Evolutionary conservation across 805 yeast species (phyloP).

Genomic region (Zygoascus ofunaensis): DNA sequence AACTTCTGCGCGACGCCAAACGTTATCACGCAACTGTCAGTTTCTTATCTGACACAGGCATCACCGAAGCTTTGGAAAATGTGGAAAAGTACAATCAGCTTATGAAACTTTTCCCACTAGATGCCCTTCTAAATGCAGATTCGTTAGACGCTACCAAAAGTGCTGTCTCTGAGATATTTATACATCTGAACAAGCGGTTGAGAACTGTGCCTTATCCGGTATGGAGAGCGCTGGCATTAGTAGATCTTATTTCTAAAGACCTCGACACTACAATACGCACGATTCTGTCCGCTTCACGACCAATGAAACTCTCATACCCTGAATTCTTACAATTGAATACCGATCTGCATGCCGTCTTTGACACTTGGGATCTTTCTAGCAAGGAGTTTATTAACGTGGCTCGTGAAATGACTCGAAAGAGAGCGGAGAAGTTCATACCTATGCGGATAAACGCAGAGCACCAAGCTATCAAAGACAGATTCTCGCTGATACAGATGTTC

Average conservation of each 20-base stretch:
- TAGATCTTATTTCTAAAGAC: conserved; percentile 56
- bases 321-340: conserved; percentile 33
- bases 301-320: conserved; percentile 37
- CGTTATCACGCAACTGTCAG: conserved; percentile 73
- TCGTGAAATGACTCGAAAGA: conserved; percentile 64
- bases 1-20: conserved; percentile 56
- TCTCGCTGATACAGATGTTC: conserved; percentile 38
- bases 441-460: conserved; percentile 49
- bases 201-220: conserved; percentile 55
- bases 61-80: conserved; percentile 43
- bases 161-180: conserved; percentile 42
- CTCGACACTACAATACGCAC: conserved; percentile 38
- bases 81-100: conserved; percentile 54
- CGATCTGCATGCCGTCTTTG: conserved; percentile 31
- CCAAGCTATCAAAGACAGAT: conserved; percentile 32
- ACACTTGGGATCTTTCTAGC: conserved; percentile 49
- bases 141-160: conserved; percentile 37
- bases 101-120: conserved; percentile 61
- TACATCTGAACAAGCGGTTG: conserved; percentile 51
- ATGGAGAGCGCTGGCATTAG: conserved; percentile 50
- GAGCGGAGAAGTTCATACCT: conserved; percentile 61
- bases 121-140: conserved; percentile 43
- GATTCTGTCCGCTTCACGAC: conserved; percentile 30
- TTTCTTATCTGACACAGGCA: conserved; percentile 61
- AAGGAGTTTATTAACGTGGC: conserved; percentile 58